Base-by-base conservation (phyloP, 176 grass and related monocot genomes). In the Juncus effusus region DNA sequence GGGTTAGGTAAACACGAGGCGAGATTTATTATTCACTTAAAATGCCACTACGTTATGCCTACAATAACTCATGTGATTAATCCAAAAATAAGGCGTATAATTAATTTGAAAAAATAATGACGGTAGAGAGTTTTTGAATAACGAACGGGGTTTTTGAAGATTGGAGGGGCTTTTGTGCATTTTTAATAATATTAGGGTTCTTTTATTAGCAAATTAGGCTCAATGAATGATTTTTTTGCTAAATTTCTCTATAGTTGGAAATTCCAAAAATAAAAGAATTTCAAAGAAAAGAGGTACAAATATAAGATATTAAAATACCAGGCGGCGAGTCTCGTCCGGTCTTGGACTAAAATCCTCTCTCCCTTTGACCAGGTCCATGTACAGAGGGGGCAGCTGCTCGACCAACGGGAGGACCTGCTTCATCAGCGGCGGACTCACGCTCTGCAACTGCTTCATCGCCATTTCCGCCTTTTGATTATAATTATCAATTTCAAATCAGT, bases 341-440 rank as follows among this genome's bases (percentile, higher is more conserved):
- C 86, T 99, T 78, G 94, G 88, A 80, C 61, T 82, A 42, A 93
- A 99, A 53, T 99, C 94, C 82, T 99, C 94, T 75, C 94, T 82
- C 60, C 94, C 94, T 13, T 93, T 81, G 51, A 80, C 75, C 15
- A 99, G 86, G 62, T 99, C 88, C 85, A 84, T 99, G 75, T 99
- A 99, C 72, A 99, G 54, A 3, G 94, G 94, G 61, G 88, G 88
- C 75, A 93, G 88, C 84, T 99, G 94, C 71, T 99, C 85, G 65
- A 99, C 69, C 57, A 99, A 83, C 7, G 94, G 94, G 45, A 99
- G 75, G 64, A 99, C 80, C 82, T 99, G 94, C 57, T 83, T 99
- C 80, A 99, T 79, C 16, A 87, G 80, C 77, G 94, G 94, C 55
- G 78, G 94, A 65, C 88, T 84, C 65, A 99, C 52, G 78, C 81